phyloP scores from a whole-genome alignment of 148 eudicot species.

The Rhododendron molle region DNA sequence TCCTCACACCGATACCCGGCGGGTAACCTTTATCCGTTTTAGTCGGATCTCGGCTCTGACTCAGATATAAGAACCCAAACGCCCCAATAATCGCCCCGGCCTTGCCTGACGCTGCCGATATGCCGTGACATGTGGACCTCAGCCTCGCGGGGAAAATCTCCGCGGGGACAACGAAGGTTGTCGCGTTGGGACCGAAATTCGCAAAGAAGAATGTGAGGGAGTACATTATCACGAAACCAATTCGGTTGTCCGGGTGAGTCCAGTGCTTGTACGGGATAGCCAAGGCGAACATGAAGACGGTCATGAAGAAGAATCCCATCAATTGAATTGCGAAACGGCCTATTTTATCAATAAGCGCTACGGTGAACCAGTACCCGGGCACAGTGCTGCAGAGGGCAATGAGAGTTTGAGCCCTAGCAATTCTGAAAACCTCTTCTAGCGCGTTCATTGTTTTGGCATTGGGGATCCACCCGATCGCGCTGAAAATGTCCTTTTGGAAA shows the following conservation, averaged over 20 bases:
- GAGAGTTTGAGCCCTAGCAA: background rate
- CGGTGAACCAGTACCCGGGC: slow-evolving; percentile 5
- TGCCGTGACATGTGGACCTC: background rate
- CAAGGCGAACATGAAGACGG: background rate
- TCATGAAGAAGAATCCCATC: slow-evolving; percentile 6
- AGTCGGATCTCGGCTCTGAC: background rate
- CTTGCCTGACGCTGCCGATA: background rate
- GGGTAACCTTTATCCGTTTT: slow-evolving; percentile 2
- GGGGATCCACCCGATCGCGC: background rate
- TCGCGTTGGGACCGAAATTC: background rate
- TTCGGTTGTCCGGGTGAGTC: slow-evolving; percentile 6
- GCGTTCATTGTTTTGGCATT: background rate
- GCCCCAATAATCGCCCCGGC: slow-evolving; percentile 1
- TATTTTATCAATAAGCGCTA: background rate
- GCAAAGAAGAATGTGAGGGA: slow-evolving; percentile 7
- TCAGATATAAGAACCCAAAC: background rate
- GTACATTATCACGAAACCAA: background rate
- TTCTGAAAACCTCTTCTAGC: background rate
- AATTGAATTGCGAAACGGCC: background rate
- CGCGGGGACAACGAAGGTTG: background rate
- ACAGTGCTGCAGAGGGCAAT: slow-evolving; percentile 3
- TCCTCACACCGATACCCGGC: background rate
- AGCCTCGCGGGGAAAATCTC: slow-evolving; percentile 5
- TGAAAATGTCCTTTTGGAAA: slow-evolving; percentile 4
- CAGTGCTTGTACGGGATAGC: background rate